Percentiles rank a stretch among this genome's conserved stretches.
These are phyloP conservation scores for Amesomyces nigricolor DNA, from an alignment of 2,329 filamentous ascomycete species.

Conservation along the genomic window DNA sequence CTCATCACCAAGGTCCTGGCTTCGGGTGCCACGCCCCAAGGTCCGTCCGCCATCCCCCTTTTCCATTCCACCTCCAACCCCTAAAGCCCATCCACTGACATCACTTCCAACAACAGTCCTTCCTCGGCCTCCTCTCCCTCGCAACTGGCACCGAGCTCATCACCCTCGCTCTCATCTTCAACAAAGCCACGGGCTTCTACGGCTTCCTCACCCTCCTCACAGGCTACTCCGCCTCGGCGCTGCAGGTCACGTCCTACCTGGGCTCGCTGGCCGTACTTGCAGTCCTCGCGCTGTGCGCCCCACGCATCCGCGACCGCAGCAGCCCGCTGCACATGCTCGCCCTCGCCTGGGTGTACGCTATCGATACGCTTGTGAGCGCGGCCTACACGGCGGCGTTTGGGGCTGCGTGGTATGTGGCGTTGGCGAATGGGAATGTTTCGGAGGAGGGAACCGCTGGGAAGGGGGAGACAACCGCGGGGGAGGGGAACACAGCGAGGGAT, in stretches of 20 bases:
- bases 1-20: slow-evolving; percentile 16
- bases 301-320: slow-evolving; percentile 71
- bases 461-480: neutral
- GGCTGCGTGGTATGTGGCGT: slow-evolving; percentile 69
- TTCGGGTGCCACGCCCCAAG: slow-evolving; percentile 31
- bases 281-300: slow-evolving; percentile 63
- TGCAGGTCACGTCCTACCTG: slow-evolving; percentile 87
- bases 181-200: slow-evolving; percentile 88
- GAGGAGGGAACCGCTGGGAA: neutral
- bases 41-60: slow-evolving; percentile 11
- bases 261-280: slow-evolving; percentile 72
- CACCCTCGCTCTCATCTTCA: slow-evolving; percentile 75
- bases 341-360: slow-evolving; percentile 77
- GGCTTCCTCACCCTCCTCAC: slow-evolving; percentile 84
- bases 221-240: slow-evolving; percentile 72
- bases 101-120: slow-evolving; percentile 51
- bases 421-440: slow-evolving; percentile 15
- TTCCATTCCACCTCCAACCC: too few relatives aligned
- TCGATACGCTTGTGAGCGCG: slow-evolving; percentile 78
- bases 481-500: slow-evolving; percentile 2
- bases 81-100: too few relatives aligned
- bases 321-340: slow-evolving; percentile 73
- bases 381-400: slow-evolving; percentile 79
- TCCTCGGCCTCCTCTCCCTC: slow-evolving; percentile 79
- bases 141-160: slow-evolving; percentile 84